Evolutionary conservation across 2,329 filamentous ascomycete species (phyloP).

Genomic region (Sclerotinia subarctica): DNA sequence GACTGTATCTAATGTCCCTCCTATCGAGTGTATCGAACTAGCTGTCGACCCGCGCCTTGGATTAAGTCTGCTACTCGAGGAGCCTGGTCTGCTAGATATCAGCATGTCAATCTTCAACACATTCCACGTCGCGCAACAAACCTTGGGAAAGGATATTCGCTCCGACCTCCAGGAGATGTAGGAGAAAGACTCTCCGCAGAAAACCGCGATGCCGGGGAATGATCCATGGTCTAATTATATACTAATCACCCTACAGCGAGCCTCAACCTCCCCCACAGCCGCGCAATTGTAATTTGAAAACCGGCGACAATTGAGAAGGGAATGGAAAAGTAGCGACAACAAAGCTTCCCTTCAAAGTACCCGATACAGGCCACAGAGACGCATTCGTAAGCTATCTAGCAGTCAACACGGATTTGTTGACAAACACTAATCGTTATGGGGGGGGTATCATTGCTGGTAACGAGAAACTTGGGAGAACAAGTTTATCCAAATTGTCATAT

Average conservation of each 20-base stretch:
- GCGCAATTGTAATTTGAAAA: conserved; percentile 8
- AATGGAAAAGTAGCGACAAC: background rate
- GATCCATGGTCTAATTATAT: conserved; percentile 38
- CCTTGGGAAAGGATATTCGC: conserved; percentile 56
- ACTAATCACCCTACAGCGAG: conserved; percentile 9
- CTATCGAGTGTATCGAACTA: conserved; percentile 84
- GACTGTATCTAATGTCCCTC: conserved; percentile 75
- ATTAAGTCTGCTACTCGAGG: conserved; percentile 42
- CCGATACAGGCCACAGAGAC: conserved; percentile 29
- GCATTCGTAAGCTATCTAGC: conserved; percentile 21
- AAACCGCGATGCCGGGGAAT: conserved; percentile 43
- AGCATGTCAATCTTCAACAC: conserved; percentile 47
- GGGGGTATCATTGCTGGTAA: conserved; percentile 37
- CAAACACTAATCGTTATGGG: conserved; percentile 32
- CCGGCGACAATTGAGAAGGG: background rate
- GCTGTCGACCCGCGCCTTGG: conserved; percentile 76
- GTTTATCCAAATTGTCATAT: background rate
- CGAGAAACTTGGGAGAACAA: conserved; percentile 7
- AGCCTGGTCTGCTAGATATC: conserved; percentile 33
- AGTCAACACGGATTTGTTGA: conserved; percentile 27
- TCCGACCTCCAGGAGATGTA: conserved; percentile 41
- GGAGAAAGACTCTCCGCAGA: conserved; percentile 49
- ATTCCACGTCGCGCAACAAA: conserved; percentile 26
- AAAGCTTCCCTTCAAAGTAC: conserved; percentile 3
- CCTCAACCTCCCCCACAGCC: conserved; percentile 32